phyloP scores from a whole-genome alignment of 192 early-diverging fungal genomes.

The Pecoramyces ruminantium region DNA sequence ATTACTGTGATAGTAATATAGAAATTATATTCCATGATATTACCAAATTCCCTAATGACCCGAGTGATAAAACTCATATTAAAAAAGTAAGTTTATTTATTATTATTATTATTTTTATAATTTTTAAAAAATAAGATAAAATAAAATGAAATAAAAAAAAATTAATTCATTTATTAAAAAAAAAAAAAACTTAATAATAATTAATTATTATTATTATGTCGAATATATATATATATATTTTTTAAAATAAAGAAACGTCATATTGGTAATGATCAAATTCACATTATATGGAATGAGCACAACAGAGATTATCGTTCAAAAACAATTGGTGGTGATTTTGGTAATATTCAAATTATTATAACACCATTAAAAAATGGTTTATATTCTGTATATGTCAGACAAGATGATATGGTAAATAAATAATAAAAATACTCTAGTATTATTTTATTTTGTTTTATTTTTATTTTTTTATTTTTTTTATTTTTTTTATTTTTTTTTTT shows the following conservation, averaged over 20 bases:
- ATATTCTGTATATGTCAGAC: constrained; percentile 37
- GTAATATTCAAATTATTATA: constrained; percentile 84
- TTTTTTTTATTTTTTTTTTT: no score
- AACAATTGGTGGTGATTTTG: constrained; percentile 96
- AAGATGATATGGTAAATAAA: constrained; percentile 41
- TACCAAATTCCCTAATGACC: constrained; percentile 69
- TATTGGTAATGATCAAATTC: constrained; percentile 96
- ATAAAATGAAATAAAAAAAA: no score
- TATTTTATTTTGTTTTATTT: no score
- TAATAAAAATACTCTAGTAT: no score
- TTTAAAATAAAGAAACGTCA: constrained; percentile 65
- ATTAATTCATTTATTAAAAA: no score
- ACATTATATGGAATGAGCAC: constrained; percentile 97
- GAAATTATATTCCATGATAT: constrained; percentile 91
- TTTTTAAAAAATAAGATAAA: no score
- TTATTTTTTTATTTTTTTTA: no score
- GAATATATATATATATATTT: not conserved
- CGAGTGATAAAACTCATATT: constrained; percentile 62
- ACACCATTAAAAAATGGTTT: constrained; percentile 58
- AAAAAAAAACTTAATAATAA: no score
- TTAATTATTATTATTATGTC: no score
- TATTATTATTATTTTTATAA: not conserved
- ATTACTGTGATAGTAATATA: constrained; percentile 64
- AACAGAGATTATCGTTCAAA: constrained; percentile 61
- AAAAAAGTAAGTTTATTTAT: constrained; percentile 53